phyloP scores from a whole-genome alignment of 2,329 filamentous ascomycete species.

The Xylariaceae sp. region DNA sequence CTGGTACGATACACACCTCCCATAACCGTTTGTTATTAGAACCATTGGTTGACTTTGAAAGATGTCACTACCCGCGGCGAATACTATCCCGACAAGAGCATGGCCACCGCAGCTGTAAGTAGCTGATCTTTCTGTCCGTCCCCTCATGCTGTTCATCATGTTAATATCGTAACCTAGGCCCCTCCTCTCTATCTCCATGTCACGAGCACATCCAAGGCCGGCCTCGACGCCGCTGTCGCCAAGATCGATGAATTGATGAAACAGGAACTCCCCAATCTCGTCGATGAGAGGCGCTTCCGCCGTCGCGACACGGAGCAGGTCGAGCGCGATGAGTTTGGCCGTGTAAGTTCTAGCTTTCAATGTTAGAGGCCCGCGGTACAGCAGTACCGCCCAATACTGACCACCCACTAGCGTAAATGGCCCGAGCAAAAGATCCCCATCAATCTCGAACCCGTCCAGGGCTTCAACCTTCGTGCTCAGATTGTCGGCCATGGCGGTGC shows the following conservation, averaged over 20 bases:
- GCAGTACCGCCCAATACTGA: conserved; percentile 13
- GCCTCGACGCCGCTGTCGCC: conserved; percentile 80
- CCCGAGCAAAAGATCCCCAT: conserved; percentile 94
- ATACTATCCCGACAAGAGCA: conserved; percentile 95
- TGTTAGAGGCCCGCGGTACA: not conserved
- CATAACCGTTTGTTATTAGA: conserved; percentile 43
- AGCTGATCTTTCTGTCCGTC: not conserved
- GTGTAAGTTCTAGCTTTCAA: conserved; percentile 54
- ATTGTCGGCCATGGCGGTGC: conserved; percentile 92
- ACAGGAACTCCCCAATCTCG: conserved; percentile 89
- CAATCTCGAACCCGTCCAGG: conserved; percentile 81
- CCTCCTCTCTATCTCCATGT: conserved; percentile 93
- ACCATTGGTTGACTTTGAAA: conserved; percentile 63
- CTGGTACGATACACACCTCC: conserved; percentile 81
- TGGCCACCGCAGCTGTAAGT: conserved; percentile 89
- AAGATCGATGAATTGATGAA: conserved; percentile 96
- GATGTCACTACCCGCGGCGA: conserved; percentile 98
- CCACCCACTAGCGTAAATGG: conserved; percentile 83
- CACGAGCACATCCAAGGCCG: conserved; percentile 85
- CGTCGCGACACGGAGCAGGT: conserved; percentile 75
- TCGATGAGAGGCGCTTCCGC: conserved; percentile 90
- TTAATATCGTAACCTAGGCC: conserved; percentile 55
- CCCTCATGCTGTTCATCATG: too few relatives aligned
- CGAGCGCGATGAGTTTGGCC: conserved; percentile 85
- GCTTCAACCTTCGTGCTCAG: conserved; percentile 93